Conservation (phyloP, 192 early-diverging fungal species). For the Irineochytrium annulatum region DNA sequence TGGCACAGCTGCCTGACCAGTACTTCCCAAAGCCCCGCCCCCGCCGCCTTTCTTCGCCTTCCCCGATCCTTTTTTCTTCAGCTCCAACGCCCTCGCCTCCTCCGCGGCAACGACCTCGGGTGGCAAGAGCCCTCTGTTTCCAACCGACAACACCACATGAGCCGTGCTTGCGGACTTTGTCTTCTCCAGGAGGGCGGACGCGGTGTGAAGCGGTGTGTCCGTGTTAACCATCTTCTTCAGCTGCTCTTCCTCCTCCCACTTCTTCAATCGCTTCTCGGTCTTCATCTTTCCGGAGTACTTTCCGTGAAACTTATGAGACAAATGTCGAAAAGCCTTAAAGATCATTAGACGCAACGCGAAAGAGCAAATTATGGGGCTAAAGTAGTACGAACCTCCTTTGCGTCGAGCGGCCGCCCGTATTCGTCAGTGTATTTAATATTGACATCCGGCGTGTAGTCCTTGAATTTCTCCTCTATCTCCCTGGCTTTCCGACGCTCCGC, state of each 20-base stretch:
- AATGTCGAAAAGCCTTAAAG: conserved; percentile 72
- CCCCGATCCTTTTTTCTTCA: conserved; percentile 4
- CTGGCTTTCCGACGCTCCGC: conserved; percentile 35
- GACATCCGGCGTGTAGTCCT: conserved; percentile 87
- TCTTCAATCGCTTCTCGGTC: conserved; percentile 81
- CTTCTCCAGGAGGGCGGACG: conserved; percentile 63
- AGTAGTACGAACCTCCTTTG: conserved; percentile 65
- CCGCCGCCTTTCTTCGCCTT: conserved; percentile 6
- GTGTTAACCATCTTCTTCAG: conserved; percentile 68
- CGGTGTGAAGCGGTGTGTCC: conserved; percentile 75
- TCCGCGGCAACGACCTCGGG: conserved; percentile 10
- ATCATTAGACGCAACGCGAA: conserved; percentile 2
- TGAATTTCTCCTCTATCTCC: conserved; percentile 67
- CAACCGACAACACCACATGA: conserved; percentile 77
- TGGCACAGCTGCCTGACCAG: conserved; percentile 1
- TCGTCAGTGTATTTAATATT: conserved; percentile 90
- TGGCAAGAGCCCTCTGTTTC: conserved; percentile 55
- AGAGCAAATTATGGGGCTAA: neutral
- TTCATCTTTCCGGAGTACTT: conserved; percentile 90
- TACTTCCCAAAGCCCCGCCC: neutral
- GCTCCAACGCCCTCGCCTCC: conserved; percentile 9
- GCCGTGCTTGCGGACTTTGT: conserved; percentile 67
- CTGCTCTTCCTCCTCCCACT: conserved; percentile 76
- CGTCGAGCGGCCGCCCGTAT: conserved; percentile 69
- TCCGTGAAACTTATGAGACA: conserved; percentile 96